Evolutionary conservation across 164 flowering plant genomes (phyloP).

Genomic region (Akebia trifoliata): DNA sequence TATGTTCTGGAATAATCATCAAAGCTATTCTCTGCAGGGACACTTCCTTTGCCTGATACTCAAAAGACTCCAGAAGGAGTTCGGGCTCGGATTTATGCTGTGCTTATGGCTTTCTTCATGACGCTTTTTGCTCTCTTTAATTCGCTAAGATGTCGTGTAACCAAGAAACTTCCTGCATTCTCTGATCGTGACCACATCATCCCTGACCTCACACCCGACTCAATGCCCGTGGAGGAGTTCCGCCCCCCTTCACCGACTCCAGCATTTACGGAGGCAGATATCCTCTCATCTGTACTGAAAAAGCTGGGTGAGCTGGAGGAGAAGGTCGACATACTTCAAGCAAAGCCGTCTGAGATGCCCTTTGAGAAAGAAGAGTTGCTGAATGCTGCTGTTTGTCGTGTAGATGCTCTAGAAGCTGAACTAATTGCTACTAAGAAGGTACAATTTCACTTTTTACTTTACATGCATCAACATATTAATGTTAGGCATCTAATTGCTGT

Average conservation of each 20-base stretch:
- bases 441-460: not conserved
- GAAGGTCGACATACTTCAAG: conserved; percentile 54
- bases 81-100: conserved; percentile 31
- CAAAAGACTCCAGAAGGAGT: conserved; percentile 41
- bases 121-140: conserved; percentile 46
- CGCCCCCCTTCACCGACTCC: conserved; percentile 58
- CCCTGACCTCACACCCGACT: conserved; percentile 23
- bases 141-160: conserved; percentile 33
- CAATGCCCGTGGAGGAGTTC: conserved; percentile 34
- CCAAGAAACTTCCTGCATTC: conserved; percentile 40
- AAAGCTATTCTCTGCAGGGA: conserved; percentile 28
- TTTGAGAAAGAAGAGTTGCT: conserved; percentile 80
- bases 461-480: not conserved
- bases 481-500: not conserved
- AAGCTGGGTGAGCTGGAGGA: conserved; percentile 73
- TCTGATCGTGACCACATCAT: conserved; percentile 19
- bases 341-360: conserved; percentile 82
- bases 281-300: conserved; percentile 52
- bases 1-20: not conserved
- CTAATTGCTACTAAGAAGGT: conserved; percentile 83
- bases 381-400: conserved; percentile 90
- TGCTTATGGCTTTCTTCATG: conserved; percentile 57
- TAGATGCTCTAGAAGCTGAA: conserved; percentile 89
- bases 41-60: conserved; percentile 26
- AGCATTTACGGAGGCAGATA: conserved; percentile 37